Evolutionary conservation across 2,329 filamentous ascomycete genomes (phyloP).

Genomic region (Stromatinia cepivora): DNA sequence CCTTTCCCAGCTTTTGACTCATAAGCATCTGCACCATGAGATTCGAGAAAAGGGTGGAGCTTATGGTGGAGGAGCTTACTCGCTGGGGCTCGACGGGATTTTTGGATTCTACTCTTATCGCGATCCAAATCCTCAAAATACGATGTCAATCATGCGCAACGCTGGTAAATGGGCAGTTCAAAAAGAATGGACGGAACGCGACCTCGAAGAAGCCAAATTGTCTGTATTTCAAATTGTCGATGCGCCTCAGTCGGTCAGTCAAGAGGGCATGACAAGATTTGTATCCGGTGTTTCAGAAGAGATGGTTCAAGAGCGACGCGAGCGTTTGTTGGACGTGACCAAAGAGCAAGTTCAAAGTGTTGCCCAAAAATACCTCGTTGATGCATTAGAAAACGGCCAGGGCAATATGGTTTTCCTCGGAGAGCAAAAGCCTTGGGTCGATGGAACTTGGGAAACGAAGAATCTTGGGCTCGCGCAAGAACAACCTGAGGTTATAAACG

Average conservation of each 20-base stretch:
- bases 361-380: conserved; percentile 79
- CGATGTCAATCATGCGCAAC: conserved; percentile 77
- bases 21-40: conserved; percentile 95
- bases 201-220: conserved; percentile 94
- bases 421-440: conserved; percentile 77
- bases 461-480: conserved; percentile 68
- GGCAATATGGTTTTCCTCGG: conserved; percentile 75
- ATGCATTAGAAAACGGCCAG: conserved; percentile 58
- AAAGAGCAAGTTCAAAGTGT: conserved; percentile 76
- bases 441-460: conserved; percentile 70
- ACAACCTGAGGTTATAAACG: conserved; percentile 38
- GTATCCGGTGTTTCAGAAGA: conserved; percentile 80
- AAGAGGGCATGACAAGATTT: conserved; percentile 85
- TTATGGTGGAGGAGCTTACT: conserved; percentile 89
- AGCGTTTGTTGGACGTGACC: conserved; percentile 83
- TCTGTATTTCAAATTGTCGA: conserved; percentile 91
- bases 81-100: conserved; percentile 74
- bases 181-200: conserved; percentile 75
- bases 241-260: conserved; percentile 81
- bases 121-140: conserved; percentile 91
- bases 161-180: conserved; percentile 82
- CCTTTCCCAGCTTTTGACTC: conserved; percentile 86
- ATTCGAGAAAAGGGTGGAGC: conserved; percentile 97
- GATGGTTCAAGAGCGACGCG: conserved; percentile 83
- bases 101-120: conserved; percentile 98